Conservation (phyloP, 2,329 filamentous ascomycete species). For the Triangularia setosa region DNA sequence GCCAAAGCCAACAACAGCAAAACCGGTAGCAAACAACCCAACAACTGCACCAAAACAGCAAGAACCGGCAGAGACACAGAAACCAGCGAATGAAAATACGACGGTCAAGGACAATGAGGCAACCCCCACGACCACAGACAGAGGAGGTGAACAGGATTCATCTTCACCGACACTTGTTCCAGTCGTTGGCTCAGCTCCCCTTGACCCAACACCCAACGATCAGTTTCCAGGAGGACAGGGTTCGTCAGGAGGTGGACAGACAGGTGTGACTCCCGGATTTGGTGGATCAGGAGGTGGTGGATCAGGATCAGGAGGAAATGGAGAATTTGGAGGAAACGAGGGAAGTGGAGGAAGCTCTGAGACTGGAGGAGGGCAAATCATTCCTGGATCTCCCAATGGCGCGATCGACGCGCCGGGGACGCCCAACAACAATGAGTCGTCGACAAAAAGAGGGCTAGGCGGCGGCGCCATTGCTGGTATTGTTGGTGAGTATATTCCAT, state of each 20-base stretch:
- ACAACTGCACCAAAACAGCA: background rate
- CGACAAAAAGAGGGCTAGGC: conserved; percentile 2
- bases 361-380: background rate
- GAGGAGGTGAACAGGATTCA: background rate
- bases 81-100: background rate
- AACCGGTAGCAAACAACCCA: background rate
- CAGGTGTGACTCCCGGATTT: background rate
- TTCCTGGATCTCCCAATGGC: background rate
- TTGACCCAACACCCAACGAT: background rate
- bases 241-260: background rate
- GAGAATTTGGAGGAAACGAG: too few relatives aligned
- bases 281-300: background rate
- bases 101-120: background rate
- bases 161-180: background rate
- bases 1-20: background rate
- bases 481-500: conserved; percentile 8
- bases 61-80: background rate
- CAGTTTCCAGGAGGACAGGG: background rate
- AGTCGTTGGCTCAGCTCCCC: background rate
- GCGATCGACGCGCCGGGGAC: background rate
- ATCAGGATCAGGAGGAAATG: background rate
- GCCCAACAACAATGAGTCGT: background rate
- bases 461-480: conserved; percentile 17
- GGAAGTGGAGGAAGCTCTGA: background rate
- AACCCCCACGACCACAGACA: background rate